Base-by-base conservation (phyloP, 163 green algal genomes). In the Scenedesmus sp. region DNA sequence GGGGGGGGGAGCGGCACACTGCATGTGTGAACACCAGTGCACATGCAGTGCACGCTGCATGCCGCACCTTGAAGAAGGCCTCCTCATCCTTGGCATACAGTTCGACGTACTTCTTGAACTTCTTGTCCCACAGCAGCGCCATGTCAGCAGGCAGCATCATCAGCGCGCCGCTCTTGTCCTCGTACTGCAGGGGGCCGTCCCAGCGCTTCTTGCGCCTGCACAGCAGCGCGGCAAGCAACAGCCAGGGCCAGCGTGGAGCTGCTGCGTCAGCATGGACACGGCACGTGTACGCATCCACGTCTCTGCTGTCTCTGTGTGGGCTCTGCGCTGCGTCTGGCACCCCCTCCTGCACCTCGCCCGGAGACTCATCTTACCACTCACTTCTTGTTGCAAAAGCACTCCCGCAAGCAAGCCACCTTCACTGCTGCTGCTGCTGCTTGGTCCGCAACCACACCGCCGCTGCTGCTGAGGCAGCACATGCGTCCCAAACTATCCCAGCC, bases 111-210 rank as follows among this genome's bases (percentile, higher is more conserved):
- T 90, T 73, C 87, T 93, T 96, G 92, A 98, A 97, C 85, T 95
- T 97, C 70, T 93, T 95, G 93, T 98, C 96, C 92, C 87, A 94
- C 24, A 97, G 33, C 76, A 98, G 84, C 10, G 92, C 93, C 93
- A 92, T 90, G 89, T 97, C 97, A 33, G 96, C 95, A 37, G 95
- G 95, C 80, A 98, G 93, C 97, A 99, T 99, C 97, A 99, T 99
- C 18, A 99, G 95, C 83, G 94, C 30, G 4, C 90, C 83, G 79
- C 68, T 96, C 89, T 95, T 94, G 95, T 99, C 96, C 94, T 99
- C 95, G 89, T 97, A 99, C 93, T 98, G 97, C 92, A 96, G 79
- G 0, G 97, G 97, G 30, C 96, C 96, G 61, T 95, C 92, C 96
- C 96, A 98, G 88, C 97, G 97, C 93, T 97, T 97, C 93, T 97